These are phyloP conservation scores for Lepidium didymum DNA, from an alignment of 345 rosid genomes.

Conservation along the genomic window DNA sequence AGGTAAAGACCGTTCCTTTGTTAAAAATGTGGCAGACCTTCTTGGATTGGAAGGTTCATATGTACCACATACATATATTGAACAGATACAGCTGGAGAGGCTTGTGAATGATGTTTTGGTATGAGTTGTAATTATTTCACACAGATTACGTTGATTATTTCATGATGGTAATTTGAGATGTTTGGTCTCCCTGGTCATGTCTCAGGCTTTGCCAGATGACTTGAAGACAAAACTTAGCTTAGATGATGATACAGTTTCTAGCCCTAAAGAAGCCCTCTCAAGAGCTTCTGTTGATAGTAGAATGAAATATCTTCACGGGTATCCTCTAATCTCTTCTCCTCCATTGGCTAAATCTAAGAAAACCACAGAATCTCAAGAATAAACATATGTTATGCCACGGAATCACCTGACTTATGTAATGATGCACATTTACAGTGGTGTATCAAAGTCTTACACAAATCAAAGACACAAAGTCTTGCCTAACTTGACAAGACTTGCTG, in stretches of 20 bases:
- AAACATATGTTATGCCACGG: constrained; percentile 6
- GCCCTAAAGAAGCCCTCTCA: constrained; percentile 97
- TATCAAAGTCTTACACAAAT: constrained; percentile 64
- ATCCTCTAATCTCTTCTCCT: constrained; percentile 22
- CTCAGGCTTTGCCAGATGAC: constrained; percentile 95
- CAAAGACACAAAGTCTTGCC: constrained; percentile 62
- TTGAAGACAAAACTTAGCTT: constrained; percentile 87
- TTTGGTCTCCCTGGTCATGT: constrained; percentile 21
- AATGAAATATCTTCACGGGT: constrained; percentile 90
- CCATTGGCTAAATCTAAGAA: neutral
- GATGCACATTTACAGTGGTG: constrained; percentile 36
- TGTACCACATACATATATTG: constrained; percentile 90
- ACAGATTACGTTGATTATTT: neutral
- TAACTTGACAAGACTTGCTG: constrained; percentile 71
- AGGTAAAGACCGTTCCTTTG: constrained; percentile 82
- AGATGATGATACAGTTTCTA: constrained; percentile 77
- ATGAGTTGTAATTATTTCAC: constrained; percentile 24
- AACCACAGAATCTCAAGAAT: neutral
- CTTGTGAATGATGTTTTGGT: constrained; percentile 98
- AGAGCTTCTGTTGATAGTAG: constrained; percentile 95
- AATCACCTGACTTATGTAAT: constrained; percentile 14
- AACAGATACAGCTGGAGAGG: constrained; percentile 95
- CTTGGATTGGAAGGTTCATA: constrained; percentile 87
- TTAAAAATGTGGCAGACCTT: constrained; percentile 62
- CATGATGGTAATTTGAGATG: constrained; percentile 17